These are phyloP conservation scores for Bryoerythrophyllum caledonicum DNA, from an alignment of 225 moss, liverwort and hornwort genomes.

Conservation along the genomic window DNA sequence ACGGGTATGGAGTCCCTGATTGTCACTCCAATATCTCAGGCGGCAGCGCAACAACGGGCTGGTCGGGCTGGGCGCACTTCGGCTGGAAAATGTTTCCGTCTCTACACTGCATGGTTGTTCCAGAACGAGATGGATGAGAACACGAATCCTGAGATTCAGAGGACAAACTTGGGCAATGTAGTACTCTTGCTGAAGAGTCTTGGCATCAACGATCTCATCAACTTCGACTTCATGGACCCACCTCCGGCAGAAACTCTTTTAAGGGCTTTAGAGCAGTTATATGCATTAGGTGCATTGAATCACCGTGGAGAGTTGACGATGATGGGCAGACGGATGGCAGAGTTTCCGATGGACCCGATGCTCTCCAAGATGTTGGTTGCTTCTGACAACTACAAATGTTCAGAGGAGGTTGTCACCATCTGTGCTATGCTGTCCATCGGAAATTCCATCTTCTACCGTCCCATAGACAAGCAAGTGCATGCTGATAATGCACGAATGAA, in stretches of 20 bases:
- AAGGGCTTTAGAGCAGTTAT: slow-evolving; percentile 85
- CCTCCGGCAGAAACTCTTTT: slow-evolving; percentile 85
- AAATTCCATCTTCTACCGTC: slow-evolving; percentile 94
- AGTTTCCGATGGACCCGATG: slow-evolving; percentile 97
- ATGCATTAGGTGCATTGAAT: slow-evolving; percentile 89
- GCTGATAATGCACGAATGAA: slow-evolving; percentile 99
- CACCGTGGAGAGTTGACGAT: slow-evolving; percentile 87
- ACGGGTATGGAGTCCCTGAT: slow-evolving; percentile 90
- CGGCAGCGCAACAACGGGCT: slow-evolving; percentile 86
- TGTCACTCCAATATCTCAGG: slow-evolving; percentile 88
- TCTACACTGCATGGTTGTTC: slow-evolving; percentile 64
- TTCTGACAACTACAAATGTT: slow-evolving; percentile 78
- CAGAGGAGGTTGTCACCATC: slow-evolving; percentile 82
- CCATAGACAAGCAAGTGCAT: slow-evolving; percentile 97
- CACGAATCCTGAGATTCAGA: slow-evolving; percentile 65
- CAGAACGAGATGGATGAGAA: slow-evolving; percentile 73
- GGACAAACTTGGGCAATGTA: slow-evolving; percentile 92
- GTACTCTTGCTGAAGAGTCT: slow-evolving; percentile 91
- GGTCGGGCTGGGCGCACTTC: slow-evolving; percentile 88
- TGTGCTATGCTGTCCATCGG: slow-evolving; percentile 95
- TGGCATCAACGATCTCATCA: slow-evolving; percentile 85
- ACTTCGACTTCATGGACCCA: slow-evolving; percentile 80
- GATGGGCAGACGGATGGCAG: slow-evolving; percentile 91
- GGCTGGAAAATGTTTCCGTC: slow-evolving; percentile 63
- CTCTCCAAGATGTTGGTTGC: slow-evolving; percentile 96